Conservation (phyloP, 129 eudicot species). For the Centella asiatica region DNA sequence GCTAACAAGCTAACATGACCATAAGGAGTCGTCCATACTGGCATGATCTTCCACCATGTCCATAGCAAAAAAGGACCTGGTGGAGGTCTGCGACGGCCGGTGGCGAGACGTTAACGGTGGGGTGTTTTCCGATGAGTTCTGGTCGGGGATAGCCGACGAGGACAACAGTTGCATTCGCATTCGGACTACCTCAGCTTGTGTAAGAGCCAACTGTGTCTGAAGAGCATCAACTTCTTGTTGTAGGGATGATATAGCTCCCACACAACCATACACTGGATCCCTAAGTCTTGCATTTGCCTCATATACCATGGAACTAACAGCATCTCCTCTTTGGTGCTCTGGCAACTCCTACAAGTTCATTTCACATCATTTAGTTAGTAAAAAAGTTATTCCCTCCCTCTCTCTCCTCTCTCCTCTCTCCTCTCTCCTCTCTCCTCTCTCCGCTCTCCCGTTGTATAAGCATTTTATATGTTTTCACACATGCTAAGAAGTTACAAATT, state of each 20-base stretch:
- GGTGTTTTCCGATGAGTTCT: no score
- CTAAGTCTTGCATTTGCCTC: conserved; percentile 81
- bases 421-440: no score
- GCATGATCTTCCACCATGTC: conserved; percentile 64
- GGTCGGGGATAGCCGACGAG: conserved; percentile 17
- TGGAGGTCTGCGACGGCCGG: conserved; percentile 32
- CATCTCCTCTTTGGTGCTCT: conserved; percentile 78
- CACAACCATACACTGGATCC: conserved; percentile 84
- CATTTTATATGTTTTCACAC: no score
- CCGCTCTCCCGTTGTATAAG: no score
- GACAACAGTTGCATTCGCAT: conserved; percentile 65
- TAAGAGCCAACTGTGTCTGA: conserved; percentile 59
- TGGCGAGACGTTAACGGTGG: conserved; percentile 53
- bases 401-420: no score
- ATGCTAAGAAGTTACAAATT: no score
- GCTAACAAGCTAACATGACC: conserved; percentile 79
- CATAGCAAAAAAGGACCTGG: conserved; percentile 80
- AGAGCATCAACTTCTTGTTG: conserved; percentile 71
- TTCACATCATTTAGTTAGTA: no score
- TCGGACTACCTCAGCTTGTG: conserved; percentile 78
- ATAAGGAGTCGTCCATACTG: conserved; percentile 66
- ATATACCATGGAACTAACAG: conserved; percentile 82
- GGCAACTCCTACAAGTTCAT: conserved; percentile 52
- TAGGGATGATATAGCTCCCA: conserved; percentile 75
- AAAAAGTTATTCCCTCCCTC: no score